Evolutionary conservation across 2,329 filamentous ascomycete species (phyloP).

Genomic region (Colletotrichum paranaense): DNA sequence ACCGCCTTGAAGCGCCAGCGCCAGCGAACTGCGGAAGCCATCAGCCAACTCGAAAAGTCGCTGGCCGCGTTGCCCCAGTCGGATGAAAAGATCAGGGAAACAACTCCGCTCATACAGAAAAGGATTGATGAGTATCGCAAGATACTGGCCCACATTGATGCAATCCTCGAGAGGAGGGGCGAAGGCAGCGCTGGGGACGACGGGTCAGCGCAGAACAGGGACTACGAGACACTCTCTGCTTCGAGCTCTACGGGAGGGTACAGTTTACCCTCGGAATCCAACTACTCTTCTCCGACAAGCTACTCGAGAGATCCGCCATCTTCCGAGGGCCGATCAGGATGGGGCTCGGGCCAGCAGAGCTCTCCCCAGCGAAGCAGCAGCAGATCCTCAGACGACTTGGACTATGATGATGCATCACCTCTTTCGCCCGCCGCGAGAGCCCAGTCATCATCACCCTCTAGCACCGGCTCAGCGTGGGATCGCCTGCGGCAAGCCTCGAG

Average conservation of each 20-base stretch:
- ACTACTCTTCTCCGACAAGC: background rate
- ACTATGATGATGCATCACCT: slow-evolving; percentile 56
- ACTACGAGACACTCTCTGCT: slow-evolving; percentile 17
- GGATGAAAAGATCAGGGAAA: background rate
- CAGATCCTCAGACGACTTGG: slow-evolving; percentile 28
- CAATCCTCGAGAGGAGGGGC: slow-evolving; percentile 1
- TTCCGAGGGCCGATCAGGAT: background rate
- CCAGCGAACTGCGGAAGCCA: background rate
- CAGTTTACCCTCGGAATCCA: background rate
- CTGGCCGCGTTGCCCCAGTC: background rate
- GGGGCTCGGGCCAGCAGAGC: slow-evolving; percentile 14
- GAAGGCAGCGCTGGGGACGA: background rate
- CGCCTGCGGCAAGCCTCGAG: slow-evolving; percentile 53
- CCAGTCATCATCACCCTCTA: slow-evolving; percentile 21
- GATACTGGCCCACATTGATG: slow-evolving; percentile 1
- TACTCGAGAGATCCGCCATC: slow-evolving; percentile 14
- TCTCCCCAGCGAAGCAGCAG: slow-evolving; percentile 14
- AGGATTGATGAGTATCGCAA: background rate
- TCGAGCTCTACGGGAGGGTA: background rate
- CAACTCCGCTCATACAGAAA: background rate
- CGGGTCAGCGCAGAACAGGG: background rate
- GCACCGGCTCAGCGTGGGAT: slow-evolving; percentile 56
- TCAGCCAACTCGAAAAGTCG: background rate
- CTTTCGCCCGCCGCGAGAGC: slow-evolving; percentile 44
- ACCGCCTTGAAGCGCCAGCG: background rate